These are phyloP conservation scores for Staphylotrichum longicolle DNA, from an alignment of 495 filamentous ascomycete species.

Conservation along the genomic window DNA sequence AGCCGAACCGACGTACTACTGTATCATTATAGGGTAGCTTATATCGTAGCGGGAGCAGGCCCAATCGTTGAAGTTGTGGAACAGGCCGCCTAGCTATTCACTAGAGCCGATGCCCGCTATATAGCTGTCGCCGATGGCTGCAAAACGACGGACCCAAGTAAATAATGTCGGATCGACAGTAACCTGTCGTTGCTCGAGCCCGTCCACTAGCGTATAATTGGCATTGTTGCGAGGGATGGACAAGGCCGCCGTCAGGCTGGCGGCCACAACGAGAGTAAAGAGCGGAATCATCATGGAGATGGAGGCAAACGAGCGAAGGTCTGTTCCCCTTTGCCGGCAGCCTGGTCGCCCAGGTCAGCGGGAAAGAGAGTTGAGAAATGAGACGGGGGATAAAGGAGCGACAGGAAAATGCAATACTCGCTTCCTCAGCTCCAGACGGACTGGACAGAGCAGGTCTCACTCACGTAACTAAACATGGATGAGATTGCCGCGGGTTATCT, in stretches of 20 bases:
- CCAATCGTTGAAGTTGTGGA: slow-evolving; percentile 2
- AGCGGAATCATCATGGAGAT: no score
- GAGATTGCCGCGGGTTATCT: no score
- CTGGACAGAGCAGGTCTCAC: no score
- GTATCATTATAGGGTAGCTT: neutral
- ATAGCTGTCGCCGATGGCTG: slow-evolving; percentile 2
- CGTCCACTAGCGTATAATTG: neutral
- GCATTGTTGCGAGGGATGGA: slow-evolving; percentile 2
- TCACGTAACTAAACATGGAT: neutral
- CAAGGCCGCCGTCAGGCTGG: no score
- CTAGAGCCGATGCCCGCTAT: slow-evolving; percentile 2
- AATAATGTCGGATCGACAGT: neutral
- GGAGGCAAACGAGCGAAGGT: no score
- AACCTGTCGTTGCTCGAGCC: neutral
- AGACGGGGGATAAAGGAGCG: no score
- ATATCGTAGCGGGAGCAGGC: neutral
- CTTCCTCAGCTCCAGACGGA: neutral
- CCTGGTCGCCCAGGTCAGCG: no score
- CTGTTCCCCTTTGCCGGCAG: no score
- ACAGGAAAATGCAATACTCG: neutral
- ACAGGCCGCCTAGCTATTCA: neutral
- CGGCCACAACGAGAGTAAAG: no score
- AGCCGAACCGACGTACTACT: neutral
- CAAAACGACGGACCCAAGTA: neutral
- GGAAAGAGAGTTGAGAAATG: no score